Evolutionary conservation across 192 early-diverging fungal genomes (phyloP), one percentile per base, ranked within the genome.

Genomic region (Rhizophagus sp.): DNA sequence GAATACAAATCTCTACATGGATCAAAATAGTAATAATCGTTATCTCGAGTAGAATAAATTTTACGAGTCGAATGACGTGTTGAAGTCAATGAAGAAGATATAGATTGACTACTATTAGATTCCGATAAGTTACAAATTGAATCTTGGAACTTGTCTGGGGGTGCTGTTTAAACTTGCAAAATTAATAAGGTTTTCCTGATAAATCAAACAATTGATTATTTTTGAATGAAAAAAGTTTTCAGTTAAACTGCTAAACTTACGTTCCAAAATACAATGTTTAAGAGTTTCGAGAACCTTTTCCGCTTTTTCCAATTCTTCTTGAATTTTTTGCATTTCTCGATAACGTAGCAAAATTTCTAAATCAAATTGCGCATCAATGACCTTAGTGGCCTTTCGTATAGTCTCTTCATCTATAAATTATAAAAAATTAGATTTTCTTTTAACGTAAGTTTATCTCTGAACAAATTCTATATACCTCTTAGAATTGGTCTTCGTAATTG

Each of bases 281-380:
- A 94, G 83, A 67, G 90, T 91, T 8, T 80, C 75, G 13, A 94
- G 82, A 73, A 88, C 77, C 41, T 83, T 82, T 79, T 93, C 88
- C 33, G 89, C 88, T 75, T 89, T 92, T 22, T 76, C 84, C 22
- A 95, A 84, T 52, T 93, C 90, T 36, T 85, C 78, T 30, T 86
- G 67, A 61, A 95, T 94, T n/a, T 88, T 80, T 5, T 84, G 84
- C 15, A 92, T 79, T 74, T 94, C 94, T 63, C 86, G 88, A 67
- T 93, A 88, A 63, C 93, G 92, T 69, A 93, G 65, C 66, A 88
- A 90, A 68, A 95, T 87, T 81, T 95, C 94, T 13, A 94, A 84
- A 83, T 95, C 93, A 75, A 95, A 88, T 82, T 95, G 92, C 79
- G 90, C 91, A 65, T 89, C 87, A 13, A 70, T 70, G 19, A 70